Evolutionary conservation across 2,329 filamentous ascomycete genomes (phyloP).

Genomic region (Eutypella sp.): DNA sequence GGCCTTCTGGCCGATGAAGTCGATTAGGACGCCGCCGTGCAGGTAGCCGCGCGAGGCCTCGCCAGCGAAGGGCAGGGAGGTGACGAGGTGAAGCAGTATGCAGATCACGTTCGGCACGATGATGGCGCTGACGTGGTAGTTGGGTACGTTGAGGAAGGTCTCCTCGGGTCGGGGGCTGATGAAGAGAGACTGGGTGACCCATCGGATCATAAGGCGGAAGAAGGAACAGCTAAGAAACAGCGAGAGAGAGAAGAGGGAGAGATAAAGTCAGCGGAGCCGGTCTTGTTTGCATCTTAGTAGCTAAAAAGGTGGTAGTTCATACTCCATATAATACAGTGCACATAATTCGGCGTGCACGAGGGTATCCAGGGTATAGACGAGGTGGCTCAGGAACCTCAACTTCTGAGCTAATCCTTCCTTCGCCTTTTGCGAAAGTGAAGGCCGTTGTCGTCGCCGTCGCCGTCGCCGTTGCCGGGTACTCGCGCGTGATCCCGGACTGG

Average conservation of each 20-base stretch:
- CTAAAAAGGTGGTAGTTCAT: conserved; percentile 27
- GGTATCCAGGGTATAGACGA: conserved; percentile 58
- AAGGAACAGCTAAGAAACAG: conserved; percentile 52
- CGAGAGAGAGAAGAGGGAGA: not conserved
- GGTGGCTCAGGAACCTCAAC: conserved; percentile 54
- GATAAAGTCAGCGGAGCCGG: too few relatives aligned
- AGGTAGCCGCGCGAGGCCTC: conserved; percentile 61
- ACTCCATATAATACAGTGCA: conserved; percentile 68
- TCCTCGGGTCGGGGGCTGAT: conserved; percentile 58
- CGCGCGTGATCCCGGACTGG: not conserved
- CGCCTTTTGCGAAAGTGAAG: conserved; percentile 23
- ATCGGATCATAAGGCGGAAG: conserved; percentile 55
- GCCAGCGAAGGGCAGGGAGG: conserved; percentile 49
- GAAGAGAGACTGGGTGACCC: conserved; percentile 56
- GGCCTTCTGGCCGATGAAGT: conserved; percentile 63
- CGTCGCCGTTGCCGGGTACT: too few relatives aligned
- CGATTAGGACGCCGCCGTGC: conserved; percentile 62
- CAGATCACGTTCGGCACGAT: conserved; percentile 56
- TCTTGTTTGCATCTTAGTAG: too few relatives aligned
- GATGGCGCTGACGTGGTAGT: conserved; percentile 54
- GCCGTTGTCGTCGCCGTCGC: too few relatives aligned
- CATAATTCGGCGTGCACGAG: conserved; percentile 61
- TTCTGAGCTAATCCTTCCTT: conserved; percentile 46
- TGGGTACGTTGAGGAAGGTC: conserved; percentile 51
- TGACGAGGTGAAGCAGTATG: conserved; percentile 54